Percentiles rank a stretch among this genome's conserved stretches.
Evolutionary conservation across 176 grass and related monocot genomes (phyloP).

Genomic region (Cocos nucifera): DNA sequence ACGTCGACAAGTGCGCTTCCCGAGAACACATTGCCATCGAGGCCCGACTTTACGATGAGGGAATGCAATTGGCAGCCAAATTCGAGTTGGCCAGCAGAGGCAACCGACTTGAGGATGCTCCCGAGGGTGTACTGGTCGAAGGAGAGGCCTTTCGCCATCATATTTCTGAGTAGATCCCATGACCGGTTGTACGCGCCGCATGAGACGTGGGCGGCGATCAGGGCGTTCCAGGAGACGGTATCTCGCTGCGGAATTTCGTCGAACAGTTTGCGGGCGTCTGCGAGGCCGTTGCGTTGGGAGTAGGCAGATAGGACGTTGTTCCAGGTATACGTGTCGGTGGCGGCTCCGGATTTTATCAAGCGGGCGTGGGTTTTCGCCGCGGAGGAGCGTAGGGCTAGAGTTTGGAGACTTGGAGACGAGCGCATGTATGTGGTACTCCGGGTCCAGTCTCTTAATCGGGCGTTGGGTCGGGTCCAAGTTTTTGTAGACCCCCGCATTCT

Average conservation of each 20-base stretch:
- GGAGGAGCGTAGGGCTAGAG: constrained; percentile 1
- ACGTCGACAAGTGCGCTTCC: constrained; percentile 38
- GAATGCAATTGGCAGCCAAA: constrained; percentile 37
- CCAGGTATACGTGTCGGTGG: constrained; percentile 25
- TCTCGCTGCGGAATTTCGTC: constrained; percentile 38
- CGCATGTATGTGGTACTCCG: constrained; percentile 20
- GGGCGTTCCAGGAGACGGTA: constrained; percentile 50
- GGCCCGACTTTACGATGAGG: constrained; percentile 23
- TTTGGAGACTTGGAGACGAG: constrained; percentile 1
- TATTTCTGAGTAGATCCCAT: constrained; percentile 18
- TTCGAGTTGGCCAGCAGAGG: neutral
- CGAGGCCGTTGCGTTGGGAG: constrained; percentile 19
- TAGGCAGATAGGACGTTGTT: constrained; percentile 52
- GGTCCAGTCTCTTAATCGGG: too few species aligned
- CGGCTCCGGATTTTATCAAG: constrained; percentile 34
- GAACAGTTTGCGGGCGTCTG: constrained; percentile 33
- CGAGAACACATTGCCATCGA: constrained; percentile 21
- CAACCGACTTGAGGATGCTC: constrained; percentile 31
- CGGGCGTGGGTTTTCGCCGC: constrained; percentile 34
- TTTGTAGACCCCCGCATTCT: too few species aligned
- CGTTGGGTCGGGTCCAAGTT: too few species aligned
- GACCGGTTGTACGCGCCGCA: constrained; percentile 15
- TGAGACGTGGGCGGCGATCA: constrained; percentile 37
- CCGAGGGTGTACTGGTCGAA: constrained; percentile 41
- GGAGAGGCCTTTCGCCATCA: constrained; percentile 25